phyloP scores from a whole-genome alignment of 352 stramenopile genomes.

The Phytophthora syringae region DNA sequence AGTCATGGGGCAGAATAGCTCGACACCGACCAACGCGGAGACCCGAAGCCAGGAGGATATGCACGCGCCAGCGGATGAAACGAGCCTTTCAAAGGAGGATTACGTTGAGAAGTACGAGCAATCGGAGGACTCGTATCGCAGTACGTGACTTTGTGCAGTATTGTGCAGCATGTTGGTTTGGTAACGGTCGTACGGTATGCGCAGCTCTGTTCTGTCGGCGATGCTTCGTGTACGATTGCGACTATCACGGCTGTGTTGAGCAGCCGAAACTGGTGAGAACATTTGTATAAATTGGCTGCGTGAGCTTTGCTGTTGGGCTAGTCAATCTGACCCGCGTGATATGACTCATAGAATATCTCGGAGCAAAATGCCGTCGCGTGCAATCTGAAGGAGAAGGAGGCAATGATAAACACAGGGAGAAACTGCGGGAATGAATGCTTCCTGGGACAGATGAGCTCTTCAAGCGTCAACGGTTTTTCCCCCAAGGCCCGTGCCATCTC shows the following conservation, averaged over 20 bases:
- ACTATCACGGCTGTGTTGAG: constrained; percentile 77
- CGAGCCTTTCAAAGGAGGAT: constrained; percentile 40
- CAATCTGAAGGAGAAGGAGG: constrained; percentile 47
- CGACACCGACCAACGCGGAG: neutral
- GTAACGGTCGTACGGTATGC: neutral
- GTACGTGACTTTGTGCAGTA: constrained; percentile 33
- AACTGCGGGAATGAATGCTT: constrained; percentile 87
- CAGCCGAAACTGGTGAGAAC: constrained; percentile 60
- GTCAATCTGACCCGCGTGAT: constrained; percentile 12
- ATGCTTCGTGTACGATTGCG: constrained; percentile 88
- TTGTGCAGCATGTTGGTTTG: neutral
- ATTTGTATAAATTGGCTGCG: neutral
- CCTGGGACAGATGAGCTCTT: constrained; percentile 50
- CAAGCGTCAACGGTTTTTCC: constrained; percentile 43
- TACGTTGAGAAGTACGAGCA: constrained; percentile 66
- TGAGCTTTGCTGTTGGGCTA: neutral
- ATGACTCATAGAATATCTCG: constrained; percentile 45
- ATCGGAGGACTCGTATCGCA: constrained; percentile 70
- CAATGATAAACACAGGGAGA: constrained; percentile 53
- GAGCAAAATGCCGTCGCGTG: constrained; percentile 69
- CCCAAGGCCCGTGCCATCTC: constrained; percentile 60
- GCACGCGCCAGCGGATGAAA: constrained; percentile 5
- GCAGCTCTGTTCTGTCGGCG: constrained; percentile 77
- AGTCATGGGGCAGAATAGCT: constrained; percentile 3
- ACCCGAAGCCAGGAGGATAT: constrained; percentile 4